phyloP scores from a whole-genome alignment of 1,139 yeast genomes.

The Nakaseomyces kungkrabaensis region DNA sequence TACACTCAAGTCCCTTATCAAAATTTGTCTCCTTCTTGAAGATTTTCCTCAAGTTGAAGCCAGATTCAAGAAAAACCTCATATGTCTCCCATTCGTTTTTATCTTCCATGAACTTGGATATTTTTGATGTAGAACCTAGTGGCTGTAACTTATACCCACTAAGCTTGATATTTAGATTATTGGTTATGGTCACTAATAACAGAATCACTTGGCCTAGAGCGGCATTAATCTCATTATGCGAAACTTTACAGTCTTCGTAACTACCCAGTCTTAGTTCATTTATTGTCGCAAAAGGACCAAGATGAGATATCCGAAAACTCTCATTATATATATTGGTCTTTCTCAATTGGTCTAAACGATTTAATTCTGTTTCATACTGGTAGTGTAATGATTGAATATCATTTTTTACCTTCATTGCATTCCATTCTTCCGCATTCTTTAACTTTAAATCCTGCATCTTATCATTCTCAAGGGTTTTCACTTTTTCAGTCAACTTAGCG shows the following conservation, averaged over 20 bases:
- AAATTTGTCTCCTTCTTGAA: constrained; percentile 27
- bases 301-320: constrained; percentile 72
- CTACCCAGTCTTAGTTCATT: constrained; percentile 76
- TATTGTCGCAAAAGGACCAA: constrained; percentile 78
- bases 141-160: constrained; percentile 62
- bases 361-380: constrained; percentile 49
- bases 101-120: constrained; percentile 46
- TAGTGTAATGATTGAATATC: constrained; percentile 55
- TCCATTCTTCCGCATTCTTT: constrained; percentile 45
- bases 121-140: constrained; percentile 74
- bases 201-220: constrained; percentile 82
- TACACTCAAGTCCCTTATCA: constrained; percentile 25
- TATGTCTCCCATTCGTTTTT: constrained; percentile 27
- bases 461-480: constrained; percentile 35
- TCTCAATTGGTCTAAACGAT: constrained; percentile 59
- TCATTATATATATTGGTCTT: constrained; percentile 72
- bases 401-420: constrained; percentile 38
- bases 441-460: constrained; percentile 34
- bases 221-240: constrained; percentile 89
- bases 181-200: constrained; percentile 53
- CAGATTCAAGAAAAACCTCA: constrained; percentile 28
- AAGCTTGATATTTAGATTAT: constrained; percentile 46
- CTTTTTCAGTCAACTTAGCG: constrained; percentile 13
- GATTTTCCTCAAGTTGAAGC: constrained; percentile 29
- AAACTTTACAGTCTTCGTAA: constrained; percentile 45